Evolutionary conservation across 148 eudicot genomes (phyloP).

Genomic region (Arbutus unedo): DNA sequence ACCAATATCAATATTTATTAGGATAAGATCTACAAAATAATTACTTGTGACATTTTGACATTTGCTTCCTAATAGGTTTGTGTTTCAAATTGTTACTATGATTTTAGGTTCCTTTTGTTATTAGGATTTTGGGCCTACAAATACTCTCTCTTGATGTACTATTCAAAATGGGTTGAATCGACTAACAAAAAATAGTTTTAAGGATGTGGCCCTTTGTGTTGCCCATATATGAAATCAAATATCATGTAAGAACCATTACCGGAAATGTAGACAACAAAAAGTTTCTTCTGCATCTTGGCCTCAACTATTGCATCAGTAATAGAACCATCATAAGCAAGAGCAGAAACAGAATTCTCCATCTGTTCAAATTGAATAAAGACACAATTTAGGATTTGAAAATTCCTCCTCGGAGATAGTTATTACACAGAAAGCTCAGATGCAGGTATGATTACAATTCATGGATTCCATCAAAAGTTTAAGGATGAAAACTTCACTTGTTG

Average conservation of each 20-base stretch:
- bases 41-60: too few species aligned
- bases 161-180: neutral
- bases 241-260: constrained; percentile 27
- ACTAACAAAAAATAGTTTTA: neutral
- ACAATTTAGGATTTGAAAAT: neutral
- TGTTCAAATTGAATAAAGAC: constrained; percentile 17
- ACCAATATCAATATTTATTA: too few species aligned
- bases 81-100: too few species aligned
- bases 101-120: neutral
- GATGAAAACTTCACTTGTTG: neutral
- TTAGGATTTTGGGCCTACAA: neutral
- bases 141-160: neutral
- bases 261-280: constrained; percentile 53
- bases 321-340: constrained; percentile 52
- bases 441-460: neutral
- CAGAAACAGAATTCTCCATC: constrained; percentile 50
- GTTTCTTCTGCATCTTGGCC: constrained; percentile 58
- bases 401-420: neutral
- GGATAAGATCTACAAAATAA: too few species aligned
- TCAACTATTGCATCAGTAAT: constrained; percentile 49
- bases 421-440: neutral
- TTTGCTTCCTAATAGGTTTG: too few species aligned
- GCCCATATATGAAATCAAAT: neutral
- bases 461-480: neutral
- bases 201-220: neutral